These are phyloP conservation scores for Cystofilobasidium ferigula DNA, from an alignment of 768 basidiomycete species.

Conservation along the genomic window DNA sequence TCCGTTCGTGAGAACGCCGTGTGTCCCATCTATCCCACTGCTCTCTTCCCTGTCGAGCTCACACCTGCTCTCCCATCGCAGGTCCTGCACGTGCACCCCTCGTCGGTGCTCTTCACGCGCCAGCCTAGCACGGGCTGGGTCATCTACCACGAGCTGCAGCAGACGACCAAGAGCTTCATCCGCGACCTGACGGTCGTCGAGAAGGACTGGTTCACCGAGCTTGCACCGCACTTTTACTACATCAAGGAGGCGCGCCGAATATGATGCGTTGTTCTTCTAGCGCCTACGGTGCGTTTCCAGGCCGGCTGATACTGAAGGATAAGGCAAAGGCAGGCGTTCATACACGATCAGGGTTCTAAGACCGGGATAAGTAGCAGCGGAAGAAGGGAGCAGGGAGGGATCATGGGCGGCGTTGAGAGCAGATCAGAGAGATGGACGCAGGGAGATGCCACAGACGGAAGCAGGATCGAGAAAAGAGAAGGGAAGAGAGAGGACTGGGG, in stretches of 20 bases:
- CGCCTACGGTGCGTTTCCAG: too few relatives aligned
- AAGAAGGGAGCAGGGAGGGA: too few relatives aligned
- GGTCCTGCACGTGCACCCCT: conserved; percentile 83
- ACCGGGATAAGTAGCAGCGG: too few relatives aligned
- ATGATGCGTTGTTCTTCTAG: too few relatives aligned
- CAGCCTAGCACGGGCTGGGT: conserved; percentile 88
- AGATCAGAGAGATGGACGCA: too few relatives aligned
- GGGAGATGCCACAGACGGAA: too few relatives aligned
- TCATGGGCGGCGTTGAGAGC: too few relatives aligned
- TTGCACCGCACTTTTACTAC: conserved; percentile 29
- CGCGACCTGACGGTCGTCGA: conserved; percentile 87
- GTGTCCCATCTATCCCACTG: conserved; percentile 30
- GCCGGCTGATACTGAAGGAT: too few relatives aligned
- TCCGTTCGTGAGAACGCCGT: conserved; percentile 78
- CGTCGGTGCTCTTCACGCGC: conserved; percentile 83
- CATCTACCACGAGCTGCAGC: conserved; percentile 88
- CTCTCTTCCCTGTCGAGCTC: neutral
- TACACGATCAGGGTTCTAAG: too few relatives aligned
- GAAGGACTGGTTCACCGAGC: conserved; percentile 66
- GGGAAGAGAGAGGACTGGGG: too few relatives aligned
- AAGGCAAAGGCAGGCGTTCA: too few relatives aligned
- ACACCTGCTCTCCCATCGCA: conserved; percentile 34
- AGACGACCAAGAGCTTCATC: conserved; percentile 92
- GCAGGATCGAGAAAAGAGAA: too few relatives aligned
- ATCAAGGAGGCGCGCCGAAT: neutral